Percentiles rank a stretch among this genome's conserved stretches.
phyloP scores from a whole-genome alignment of 106 monocot species.

The Acorus calamus region DNA sequence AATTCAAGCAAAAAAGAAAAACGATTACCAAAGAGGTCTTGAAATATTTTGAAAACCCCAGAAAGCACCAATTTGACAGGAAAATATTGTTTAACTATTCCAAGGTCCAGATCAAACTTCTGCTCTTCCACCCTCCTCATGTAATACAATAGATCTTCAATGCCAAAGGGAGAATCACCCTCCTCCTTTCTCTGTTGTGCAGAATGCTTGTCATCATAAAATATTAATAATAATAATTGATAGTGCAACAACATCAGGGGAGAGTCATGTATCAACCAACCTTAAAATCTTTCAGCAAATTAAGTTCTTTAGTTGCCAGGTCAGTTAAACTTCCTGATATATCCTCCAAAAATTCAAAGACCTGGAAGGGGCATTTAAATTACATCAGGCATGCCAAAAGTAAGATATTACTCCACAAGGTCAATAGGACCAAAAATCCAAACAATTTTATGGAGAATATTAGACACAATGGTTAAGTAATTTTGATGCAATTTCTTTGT shows the following conservation, averaged over 20 bases:
- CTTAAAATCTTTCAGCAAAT: slow-evolving; percentile 80
- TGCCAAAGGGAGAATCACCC: slow-evolving; percentile 63
- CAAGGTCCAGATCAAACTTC: slow-evolving; percentile 45
- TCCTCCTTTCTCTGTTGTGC: slow-evolving; percentile 63
- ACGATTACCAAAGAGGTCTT: slow-evolving; percentile 77
- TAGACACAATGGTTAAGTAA: too few relatives aligned
- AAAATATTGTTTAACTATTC: slow-evolving; percentile 70
- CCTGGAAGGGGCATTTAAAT: slow-evolving; percentile 29
- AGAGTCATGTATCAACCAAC: slow-evolving; percentile 12
- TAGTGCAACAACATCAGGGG: neutral
- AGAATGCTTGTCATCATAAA: neutral
- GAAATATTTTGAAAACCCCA: slow-evolving; percentile 81
- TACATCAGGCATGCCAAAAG: neutral
- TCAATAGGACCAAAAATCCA: too few relatives aligned
- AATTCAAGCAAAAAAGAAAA: neutral
- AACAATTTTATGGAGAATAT: too few relatives aligned
- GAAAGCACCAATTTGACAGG: slow-evolving; percentile 71
- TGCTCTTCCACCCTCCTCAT: slow-evolving; percentile 81
- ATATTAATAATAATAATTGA: neutral
- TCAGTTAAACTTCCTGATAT: slow-evolving; percentile 50
- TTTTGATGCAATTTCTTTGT: too few relatives aligned
- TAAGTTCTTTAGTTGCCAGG: slow-evolving; percentile 66
- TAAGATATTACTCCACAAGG: neutral
- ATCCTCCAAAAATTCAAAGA: slow-evolving; percentile 86
- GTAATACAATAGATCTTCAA: slow-evolving; percentile 84